Evolutionary conservation across 148 eudicot genomes (phyloP), one percentile per base, ranked within the genome.

Genomic region (Silene conica): DNA sequence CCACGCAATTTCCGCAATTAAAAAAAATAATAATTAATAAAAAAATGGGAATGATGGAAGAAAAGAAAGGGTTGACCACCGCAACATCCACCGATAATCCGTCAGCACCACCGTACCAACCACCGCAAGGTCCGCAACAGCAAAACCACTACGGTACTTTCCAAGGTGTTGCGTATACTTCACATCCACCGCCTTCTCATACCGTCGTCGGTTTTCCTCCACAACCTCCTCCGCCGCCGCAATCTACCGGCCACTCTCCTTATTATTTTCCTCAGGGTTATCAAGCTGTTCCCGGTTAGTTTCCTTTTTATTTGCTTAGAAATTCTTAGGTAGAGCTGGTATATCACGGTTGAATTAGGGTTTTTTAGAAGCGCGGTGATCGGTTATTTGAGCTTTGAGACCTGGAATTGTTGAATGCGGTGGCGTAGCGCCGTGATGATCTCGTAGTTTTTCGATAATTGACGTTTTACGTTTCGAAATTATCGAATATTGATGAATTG

Each of bases 121-220:
- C 81, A 46, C 78, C 81, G 58, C 73, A 74, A n/a, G n/a, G n/a
- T 13, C 83, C 80, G 38, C 77, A 80, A 54, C 77, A 74, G 31
- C 75, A 75, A 38, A 67, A 83, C 23, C 79, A 87, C 0, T 91
- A 91, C 77, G 93, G 97, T 0, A 91, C 93, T n/a, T 91, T 91
- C 74, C 93, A 91, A 81, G 97, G 97, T 8, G 89, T 91, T 28
- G 86, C 91, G 0, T 83, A 75, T 56, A 70, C 82, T 70, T 80
- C 74, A 2, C 90, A 82, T 1, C 86, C 86, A 34, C 66, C 84
- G 65, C 9, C 43, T 38, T 6, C 48, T 68, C 86, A 79, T 11
- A 81, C 84, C 28, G 88, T 83, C n/a, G 70, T 85, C 23, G 98
- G 91, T 60, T 73, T 88, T 55, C 96, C 96, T 73, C 96, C 85